Percentiles rank a stretch among this genome's conserved stretches.
These are phyloP conservation scores for Aurantiochytrium sp. DNA, from an alignment of 108 stramenopile genomes.

Conservation along the genomic window DNA sequence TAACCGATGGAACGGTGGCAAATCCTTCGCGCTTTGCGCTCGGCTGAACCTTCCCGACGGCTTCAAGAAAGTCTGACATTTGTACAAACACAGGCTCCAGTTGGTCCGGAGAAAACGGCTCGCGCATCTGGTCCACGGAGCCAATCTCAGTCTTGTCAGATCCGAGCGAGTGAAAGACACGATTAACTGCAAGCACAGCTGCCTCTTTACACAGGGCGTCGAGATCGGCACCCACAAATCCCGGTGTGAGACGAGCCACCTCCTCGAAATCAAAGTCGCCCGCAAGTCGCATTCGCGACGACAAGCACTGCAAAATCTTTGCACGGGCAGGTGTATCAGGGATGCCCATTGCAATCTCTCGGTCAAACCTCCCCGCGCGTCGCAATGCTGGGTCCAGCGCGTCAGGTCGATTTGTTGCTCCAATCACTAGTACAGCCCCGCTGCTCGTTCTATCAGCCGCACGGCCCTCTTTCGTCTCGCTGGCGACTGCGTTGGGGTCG, in stretches of 20 bases:
- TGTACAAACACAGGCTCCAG: conserved; percentile 71
- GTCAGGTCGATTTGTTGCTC: conserved; percentile 92
- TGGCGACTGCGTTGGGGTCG: background rate
- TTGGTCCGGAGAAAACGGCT: conserved; percentile 61
- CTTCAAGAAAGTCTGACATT: conserved; percentile 85
- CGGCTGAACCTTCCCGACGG: conserved; percentile 89
- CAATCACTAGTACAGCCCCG: conserved; percentile 77
- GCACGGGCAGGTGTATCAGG: conserved; percentile 83
- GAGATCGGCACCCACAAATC: conserved; percentile 95
- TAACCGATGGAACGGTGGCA: conserved; percentile 92
- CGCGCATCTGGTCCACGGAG: background rate
- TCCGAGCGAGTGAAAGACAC: conserved; percentile 61
- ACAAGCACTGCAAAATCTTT: conserved; percentile 75
- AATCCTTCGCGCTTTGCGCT: conserved; percentile 96
- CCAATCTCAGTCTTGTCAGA: background rate
- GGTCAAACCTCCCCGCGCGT: conserved; percentile 91
- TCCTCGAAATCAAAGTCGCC: conserved; percentile 69
- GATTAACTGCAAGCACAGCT: conserved; percentile 85
- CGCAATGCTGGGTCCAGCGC: conserved; percentile 86
- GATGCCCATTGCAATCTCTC: conserved; percentile 87
- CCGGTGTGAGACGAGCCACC: conserved; percentile 82
- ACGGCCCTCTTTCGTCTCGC: background rate
- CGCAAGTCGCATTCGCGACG: conserved; percentile 66
- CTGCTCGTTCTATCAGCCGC: background rate
- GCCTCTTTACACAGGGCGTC: conserved; percentile 90